Evolutionary conservation across 2,329 filamentous ascomycete genomes (phyloP).

Genomic region (Colletotrichum sp.): DNA sequence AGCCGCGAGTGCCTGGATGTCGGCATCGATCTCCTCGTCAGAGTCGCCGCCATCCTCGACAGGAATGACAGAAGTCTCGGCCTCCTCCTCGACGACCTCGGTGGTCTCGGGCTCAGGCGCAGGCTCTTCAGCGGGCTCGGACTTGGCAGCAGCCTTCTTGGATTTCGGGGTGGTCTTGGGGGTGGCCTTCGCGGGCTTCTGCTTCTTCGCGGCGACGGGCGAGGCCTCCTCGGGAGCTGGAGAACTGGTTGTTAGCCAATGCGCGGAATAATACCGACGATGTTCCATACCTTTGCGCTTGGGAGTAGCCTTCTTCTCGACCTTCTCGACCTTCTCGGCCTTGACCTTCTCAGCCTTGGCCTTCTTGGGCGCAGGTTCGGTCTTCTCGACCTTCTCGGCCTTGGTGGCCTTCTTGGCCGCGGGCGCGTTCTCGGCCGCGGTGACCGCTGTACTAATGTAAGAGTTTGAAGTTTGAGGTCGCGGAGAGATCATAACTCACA

Average conservation of each 20-base stretch:
- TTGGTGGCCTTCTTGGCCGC: slow-evolving; percentile 24
- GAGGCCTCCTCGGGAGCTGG: slow-evolving; percentile 51
- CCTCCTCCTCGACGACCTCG: slow-evolving; percentile 25
- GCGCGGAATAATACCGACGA: background rate
- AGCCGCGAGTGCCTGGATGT: slow-evolving; percentile 48
- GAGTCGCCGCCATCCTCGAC: slow-evolving; percentile 37
- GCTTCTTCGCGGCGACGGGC: slow-evolving; percentile 49
- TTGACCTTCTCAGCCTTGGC: slow-evolving; percentile 21
- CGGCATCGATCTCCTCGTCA: slow-evolving; percentile 46
- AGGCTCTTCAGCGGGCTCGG: slow-evolving; percentile 31
- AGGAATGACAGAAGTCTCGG: slow-evolving; percentile 22
- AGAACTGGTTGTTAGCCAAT: slow-evolving; percentile 26
- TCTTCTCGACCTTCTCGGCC: slow-evolving; percentile 16
- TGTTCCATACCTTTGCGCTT: slow-evolving; percentile 43
- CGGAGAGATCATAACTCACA: slow-evolving; percentile 20
- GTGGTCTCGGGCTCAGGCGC: slow-evolving; percentile 24
- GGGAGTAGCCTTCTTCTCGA: slow-evolving; percentile 16
- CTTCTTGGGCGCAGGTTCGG: slow-evolving; percentile 10
- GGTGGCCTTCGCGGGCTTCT: slow-evolving; percentile 48
- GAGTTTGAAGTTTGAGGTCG: background rate
- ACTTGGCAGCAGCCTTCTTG: slow-evolving; percentile 43
- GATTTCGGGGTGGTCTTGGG: slow-evolving; percentile 56
- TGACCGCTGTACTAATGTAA: slow-evolving; percentile 26
- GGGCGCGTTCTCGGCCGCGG: slow-evolving; percentile 37
- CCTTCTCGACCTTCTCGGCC: slow-evolving; percentile 33